A percentile compares a stretch with the other conserved stretches of the same genome.
phyloP scores from a whole-genome alignment of 257 asterid species.

The Prunella vulgaris region DNA sequence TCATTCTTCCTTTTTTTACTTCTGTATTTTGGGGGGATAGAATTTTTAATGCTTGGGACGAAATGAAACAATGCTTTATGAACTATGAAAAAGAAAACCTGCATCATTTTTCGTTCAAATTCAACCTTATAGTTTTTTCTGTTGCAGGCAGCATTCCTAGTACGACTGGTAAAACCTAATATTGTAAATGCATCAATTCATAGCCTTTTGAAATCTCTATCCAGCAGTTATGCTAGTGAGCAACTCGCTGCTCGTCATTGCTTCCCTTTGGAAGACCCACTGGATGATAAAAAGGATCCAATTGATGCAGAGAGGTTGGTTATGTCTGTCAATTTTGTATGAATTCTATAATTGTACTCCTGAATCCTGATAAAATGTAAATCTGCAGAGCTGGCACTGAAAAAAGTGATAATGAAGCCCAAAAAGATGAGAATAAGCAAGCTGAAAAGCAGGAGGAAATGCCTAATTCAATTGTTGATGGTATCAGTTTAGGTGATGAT shows the following conservation, averaged over 20 bases:
- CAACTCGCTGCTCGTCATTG: constrained; percentile 90
- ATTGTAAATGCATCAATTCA: constrained; percentile 68
- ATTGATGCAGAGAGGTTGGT: constrained; percentile 54
- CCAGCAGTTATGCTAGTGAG: constrained; percentile 56
- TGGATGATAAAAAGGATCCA: constrained; percentile 44
- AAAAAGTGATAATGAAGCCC: constrained; percentile 36
- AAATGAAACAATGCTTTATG: not conserved
- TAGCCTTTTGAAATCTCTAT: constrained; percentile 58
- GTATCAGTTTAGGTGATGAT: constrained; percentile 20
- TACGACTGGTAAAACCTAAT: constrained; percentile 79
- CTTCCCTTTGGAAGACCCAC: constrained; percentile 86
- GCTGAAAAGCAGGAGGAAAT: constrained; percentile 41
- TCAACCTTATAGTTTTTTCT: constrained; percentile 17
- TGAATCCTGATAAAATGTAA: constrained; percentile 28
- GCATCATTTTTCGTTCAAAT: constrained; percentile 14
- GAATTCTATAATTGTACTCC: constrained; percentile 13
- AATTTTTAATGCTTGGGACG: not conserved
- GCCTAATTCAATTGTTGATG: constrained; percentile 28
- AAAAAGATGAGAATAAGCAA: constrained; percentile 32
- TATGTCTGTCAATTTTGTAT: constrained; percentile 14
- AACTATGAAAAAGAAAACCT: not conserved
- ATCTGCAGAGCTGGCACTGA: constrained; percentile 56
- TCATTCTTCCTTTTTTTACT: too few relatives aligned
- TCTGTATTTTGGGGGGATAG: constrained; percentile 4
- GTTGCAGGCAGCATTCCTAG: constrained; percentile 77